Evolutionary conservation across 352 stramenopile species (phyloP).

Genomic region (Globisporangium solare): DNA sequence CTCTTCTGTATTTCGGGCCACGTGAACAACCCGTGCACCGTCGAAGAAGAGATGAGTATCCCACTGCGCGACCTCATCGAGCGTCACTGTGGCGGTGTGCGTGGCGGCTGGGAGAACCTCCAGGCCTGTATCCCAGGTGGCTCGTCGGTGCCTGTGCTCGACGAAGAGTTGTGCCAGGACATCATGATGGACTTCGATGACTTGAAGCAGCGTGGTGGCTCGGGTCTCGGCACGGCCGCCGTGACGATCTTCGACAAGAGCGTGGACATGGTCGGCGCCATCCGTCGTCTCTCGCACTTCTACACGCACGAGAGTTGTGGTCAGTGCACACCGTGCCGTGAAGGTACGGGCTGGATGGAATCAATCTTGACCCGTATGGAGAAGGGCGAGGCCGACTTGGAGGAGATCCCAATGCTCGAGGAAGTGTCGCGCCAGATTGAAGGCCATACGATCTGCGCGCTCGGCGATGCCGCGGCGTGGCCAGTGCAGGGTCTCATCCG

Average conservation of each 20-base stretch:
- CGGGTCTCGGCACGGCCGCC: conserved; percentile 96
- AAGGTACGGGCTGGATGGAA: conserved; percentile 97
- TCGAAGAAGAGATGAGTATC: conserved; percentile 99
- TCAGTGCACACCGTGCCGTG: conserved; percentile 98
- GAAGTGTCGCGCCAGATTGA: conserved; percentile 99
- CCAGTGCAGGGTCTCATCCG: conserved; percentile 98
- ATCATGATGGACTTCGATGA: conserved; percentile 99
- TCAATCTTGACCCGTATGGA: conserved; percentile 98
- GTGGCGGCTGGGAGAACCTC: conserved; percentile 98
- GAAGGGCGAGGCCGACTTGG: conserved; percentile 94
- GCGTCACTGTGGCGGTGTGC: conserved; percentile 97
- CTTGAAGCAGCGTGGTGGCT: conserved; percentile 92
- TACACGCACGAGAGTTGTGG: conserved; percentile 99
- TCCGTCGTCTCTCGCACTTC: conserved; percentile 98
- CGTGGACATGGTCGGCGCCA: conserved; percentile 98
- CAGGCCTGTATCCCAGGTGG: conserved; percentile 97
- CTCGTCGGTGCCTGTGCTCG: conserved; percentile 95
- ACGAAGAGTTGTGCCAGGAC: conserved; percentile 92
- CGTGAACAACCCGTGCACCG: conserved; percentile 98
- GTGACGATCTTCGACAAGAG: conserved; percentile 99
- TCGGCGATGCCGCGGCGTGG: conserved; percentile 98
- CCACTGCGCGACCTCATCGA: conserved; percentile 98
- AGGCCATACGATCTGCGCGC: conserved; percentile 99
- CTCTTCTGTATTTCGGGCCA: conserved; percentile 99
- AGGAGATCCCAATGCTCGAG: conserved; percentile 99